Base-by-base conservation (phyloP, 768 basidiomycete genomes). In the Tricholoma furcatifolium region DNA sequence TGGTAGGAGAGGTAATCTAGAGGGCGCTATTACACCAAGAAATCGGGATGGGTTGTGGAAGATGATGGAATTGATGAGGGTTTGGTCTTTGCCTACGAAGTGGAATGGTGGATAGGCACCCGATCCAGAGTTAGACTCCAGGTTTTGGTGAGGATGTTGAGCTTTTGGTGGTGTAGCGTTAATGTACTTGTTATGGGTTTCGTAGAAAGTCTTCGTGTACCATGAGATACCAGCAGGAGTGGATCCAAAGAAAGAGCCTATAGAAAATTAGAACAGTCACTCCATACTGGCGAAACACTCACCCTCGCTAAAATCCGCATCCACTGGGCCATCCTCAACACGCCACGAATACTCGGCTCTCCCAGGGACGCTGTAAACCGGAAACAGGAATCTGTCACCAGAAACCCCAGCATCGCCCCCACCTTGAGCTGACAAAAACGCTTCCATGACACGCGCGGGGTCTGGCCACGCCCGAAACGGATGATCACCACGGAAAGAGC, bases 161-260 rank as follows among this genome's bases (percentile, higher is more conserved):
- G 39, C 14, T 1, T 31, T 4, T 2, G 39, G 12, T 10, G 54
- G 45, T 8, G 69, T 57, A n/a, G 67, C 66, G 6, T 65, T 60
- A 35, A 81, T 73, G 65, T 81, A 83, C 54, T 72, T 53, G 61
- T 82, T 69, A 62, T 83, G 82, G 53, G 78, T 78, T 0, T 71
- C 66, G 60, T 80, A 83, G 61, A 73, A 84, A 1, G 65, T 64
- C 12, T 63, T 50, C 0, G 70, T 60, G 65, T 70, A 83, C 80
- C 79, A 81, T 4, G 67, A 56, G 24, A 82, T 63, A 0, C 78
- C 69, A 8, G 58, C 35, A 2, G 75, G 75, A 1, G 73, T 62
- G 9, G 81, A 80, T 8, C 83, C 82, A 51, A 83, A 83, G 61
- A 83, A 83, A 0, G 81, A 80, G n/a, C 79, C 82, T 82, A 55